Evolutionary conservation across 1,284 basidiomycete genomes (phyloP), one percentile per base, ranked within the genome.

Genomic region (Ustilago curta): DNA sequence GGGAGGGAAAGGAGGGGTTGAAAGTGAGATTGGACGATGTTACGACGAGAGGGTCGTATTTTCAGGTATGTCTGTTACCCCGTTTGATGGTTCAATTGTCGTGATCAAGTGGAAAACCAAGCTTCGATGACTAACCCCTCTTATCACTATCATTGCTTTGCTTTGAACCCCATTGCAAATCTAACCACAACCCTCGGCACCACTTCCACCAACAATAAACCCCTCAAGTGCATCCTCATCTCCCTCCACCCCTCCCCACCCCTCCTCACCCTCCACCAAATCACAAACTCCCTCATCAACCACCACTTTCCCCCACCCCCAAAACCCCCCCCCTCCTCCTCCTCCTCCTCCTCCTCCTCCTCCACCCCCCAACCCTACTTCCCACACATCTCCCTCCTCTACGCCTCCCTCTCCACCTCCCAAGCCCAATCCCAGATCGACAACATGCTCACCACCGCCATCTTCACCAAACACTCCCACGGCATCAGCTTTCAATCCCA

Each of bases 381-480:
- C 43, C 72, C 72, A 0, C 71, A 75, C 67, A 55, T 70, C 48
- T 75, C 72, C 2, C 59, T 75, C 32, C 67, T 75, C 59, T 75
- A 75, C 56, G 50, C 72, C 7, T 43, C 42, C 8, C 45, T 70
- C 29, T 19, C 62, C 29, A 6, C 39, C 6, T 9, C 47, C 5
- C n/a, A 75, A 67, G 67, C 72, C 9, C 31, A 59, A 16, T 0
- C 11, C 0, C 67, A 66, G 19, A 75, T 75, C 53, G 16, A 55
- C 14, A 16, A 37, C 4, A 65, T 74, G 59, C 42, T 35, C 7
- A 18, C 49, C 16, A 11, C 57, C 0, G 51, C 50, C 14, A 12
- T 57, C 31, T 49, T 61, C 37, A 37, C 25, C 23, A 37, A 6
- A 11, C 31, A 27, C 25, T 1, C 11, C 31, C 6, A 44, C 1